Evolutionary conservation across 176 grass and related monocot genomes (phyloP).

Genomic region (Elymus sibiricus): DNA sequence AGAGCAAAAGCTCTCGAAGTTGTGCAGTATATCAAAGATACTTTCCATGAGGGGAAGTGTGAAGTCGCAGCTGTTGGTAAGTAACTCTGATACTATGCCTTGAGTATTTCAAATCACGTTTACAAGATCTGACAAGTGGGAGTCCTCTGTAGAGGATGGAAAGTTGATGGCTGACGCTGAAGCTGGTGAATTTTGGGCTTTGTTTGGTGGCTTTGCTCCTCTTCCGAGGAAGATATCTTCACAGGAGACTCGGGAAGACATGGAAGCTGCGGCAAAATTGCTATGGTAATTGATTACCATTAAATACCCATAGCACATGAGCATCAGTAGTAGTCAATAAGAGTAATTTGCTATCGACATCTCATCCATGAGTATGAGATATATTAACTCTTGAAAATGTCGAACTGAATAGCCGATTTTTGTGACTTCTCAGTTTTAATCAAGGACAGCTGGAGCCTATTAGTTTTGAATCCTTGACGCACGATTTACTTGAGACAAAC

Average conservation of each 20-base stretch:
- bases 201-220: constrained; percentile 97
- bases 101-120: neutral
- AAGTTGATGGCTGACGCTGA: constrained; percentile 94
- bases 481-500: constrained; percentile 79
- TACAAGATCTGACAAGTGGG: constrained; percentile 21
- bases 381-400: constrained; percentile 19
- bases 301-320: neutral
- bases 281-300: constrained; percentile 49
- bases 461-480: constrained; percentile 52
- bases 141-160: constrained; percentile 68
- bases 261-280: constrained; percentile 50
- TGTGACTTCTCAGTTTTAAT: constrained; percentile 51
- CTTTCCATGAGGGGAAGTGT: constrained; percentile 89
- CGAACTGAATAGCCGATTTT: constrained; percentile 19
- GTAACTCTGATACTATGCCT: constrained; percentile 10
- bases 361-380: constrained; percentile 10
- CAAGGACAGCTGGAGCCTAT: constrained; percentile 56
- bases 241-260: constrained; percentile 39
- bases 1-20: constrained; percentile 98
- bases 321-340: neutral
- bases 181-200: constrained; percentile 96
- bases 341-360: constrained; percentile 17
- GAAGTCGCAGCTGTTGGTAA: constrained; percentile 88
- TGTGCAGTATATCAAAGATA: constrained; percentile 94
- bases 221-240: constrained; percentile 70